Percentiles rank a stretch among this genome's conserved stretches.
Conservation (phyloP, 805 yeast species). For the Candida vaughaniae region DNA sequence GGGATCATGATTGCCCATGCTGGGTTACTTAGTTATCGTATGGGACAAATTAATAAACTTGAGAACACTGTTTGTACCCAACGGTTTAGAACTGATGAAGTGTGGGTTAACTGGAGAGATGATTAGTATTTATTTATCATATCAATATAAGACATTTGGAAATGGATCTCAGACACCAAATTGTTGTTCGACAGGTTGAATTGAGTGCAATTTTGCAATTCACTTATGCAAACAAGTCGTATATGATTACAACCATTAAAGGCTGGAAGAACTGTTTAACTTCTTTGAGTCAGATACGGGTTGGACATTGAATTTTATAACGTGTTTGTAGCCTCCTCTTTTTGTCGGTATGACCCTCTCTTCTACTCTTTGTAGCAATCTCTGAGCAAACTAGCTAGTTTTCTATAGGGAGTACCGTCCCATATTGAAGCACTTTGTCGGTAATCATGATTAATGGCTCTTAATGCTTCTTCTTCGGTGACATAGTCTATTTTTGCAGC, state of each 20-base stretch:
- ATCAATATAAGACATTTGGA: background rate
- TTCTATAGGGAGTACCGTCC: slow-evolving; percentile 45
- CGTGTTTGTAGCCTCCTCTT: too few relatives aligned
- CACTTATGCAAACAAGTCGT: slow-evolving; percentile 3
- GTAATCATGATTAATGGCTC: slow-evolving; percentile 45
- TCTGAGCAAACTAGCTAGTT: slow-evolving; percentile 47
- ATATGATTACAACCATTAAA: slow-evolving; percentile 9
- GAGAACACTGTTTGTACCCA: slow-evolving; percentile 85
- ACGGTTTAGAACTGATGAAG: slow-evolving; percentile 93
- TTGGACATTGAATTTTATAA: slow-evolving; percentile 21
- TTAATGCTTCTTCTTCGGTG: slow-evolving; percentile 22
- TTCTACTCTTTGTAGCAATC: slow-evolving; percentile 18
- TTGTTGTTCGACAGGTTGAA: background rate
- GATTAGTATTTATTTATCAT: slow-evolving; percentile 23
- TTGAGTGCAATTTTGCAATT: background rate
- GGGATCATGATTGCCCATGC: slow-evolving; percentile 99
- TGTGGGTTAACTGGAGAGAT: slow-evolving; percentile 85
- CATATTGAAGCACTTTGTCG: slow-evolving; percentile 40
- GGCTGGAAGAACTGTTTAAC: background rate
- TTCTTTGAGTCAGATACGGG: slow-evolving; percentile 31
- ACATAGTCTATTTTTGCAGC: slow-evolving; percentile 36
- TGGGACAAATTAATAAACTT: slow-evolving; percentile 65
- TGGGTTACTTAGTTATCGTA: slow-evolving; percentile 80
- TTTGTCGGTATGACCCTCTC: too few relatives aligned
- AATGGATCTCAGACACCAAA: slow-evolving; percentile 1